Conservation (phyloP, 2,329 filamentous ascomycete genomes). For the Neocatenulostroma microsporum region DNA sequence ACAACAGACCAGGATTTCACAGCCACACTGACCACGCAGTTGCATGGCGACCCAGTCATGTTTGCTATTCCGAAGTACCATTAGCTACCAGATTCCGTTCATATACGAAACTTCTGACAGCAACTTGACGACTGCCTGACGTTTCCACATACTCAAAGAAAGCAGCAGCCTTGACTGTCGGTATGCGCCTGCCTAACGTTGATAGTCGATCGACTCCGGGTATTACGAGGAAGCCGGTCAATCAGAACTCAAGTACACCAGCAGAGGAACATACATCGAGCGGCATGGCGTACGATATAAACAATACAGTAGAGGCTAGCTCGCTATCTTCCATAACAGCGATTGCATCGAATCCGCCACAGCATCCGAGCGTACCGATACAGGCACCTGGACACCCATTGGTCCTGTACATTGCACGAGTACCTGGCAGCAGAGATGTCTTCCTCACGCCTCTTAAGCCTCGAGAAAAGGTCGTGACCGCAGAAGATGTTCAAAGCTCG, state of each 20-base stretch:
- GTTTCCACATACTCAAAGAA: not conserved
- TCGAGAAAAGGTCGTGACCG: conserved; percentile 77
- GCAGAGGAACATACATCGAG: not conserved
- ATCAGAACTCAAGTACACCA: not conserved
- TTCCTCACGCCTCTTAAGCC: conserved; percentile 90
- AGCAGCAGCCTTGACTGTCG: conserved; percentile 1
- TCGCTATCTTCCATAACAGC: conserved; percentile 73
- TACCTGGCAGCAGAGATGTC: conserved; percentile 86
- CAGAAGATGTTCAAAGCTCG: conserved; percentile 75
- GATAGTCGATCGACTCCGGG: not conserved
- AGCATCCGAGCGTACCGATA: conserved; percentile 71
- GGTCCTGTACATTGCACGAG: conserved; percentile 82
- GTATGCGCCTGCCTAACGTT: conserved; percentile 7
- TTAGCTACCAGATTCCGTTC: too few species aligned
- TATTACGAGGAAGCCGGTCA: too few species aligned
- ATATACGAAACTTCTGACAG: not conserved
- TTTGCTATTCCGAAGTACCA: too few species aligned
- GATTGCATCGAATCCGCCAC: conserved; percentile 77
- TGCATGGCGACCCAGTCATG: too few species aligned
- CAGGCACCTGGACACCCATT: conserved; percentile 62
- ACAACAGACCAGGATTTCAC: conserved; percentile 1
- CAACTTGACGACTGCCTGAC: not conserved
- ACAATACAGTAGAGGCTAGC: conserved; percentile 62
- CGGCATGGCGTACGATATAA: conserved; percentile 16
- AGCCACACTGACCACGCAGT: too few species aligned